phyloP scores from a whole-genome alignment of 441 rosid species.

The Syzygium malaccense region DNA sequence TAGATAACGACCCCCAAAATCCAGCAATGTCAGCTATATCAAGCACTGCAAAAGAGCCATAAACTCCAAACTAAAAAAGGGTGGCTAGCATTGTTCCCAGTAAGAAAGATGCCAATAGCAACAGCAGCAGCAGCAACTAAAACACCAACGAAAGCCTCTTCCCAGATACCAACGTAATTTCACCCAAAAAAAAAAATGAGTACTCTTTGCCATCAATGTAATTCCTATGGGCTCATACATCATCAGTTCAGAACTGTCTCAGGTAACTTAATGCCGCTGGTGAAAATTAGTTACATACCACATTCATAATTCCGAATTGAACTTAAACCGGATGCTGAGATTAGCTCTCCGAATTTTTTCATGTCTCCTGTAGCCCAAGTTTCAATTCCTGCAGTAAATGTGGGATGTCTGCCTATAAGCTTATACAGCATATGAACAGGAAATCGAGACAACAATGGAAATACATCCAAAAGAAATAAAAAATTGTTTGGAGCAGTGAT shows the following conservation, averaged over 20 bases:
- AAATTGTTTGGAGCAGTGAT: not conserved
- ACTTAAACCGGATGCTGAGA: slow-evolving; percentile 89
- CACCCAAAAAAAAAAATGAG: not conserved
- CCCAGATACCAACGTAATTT: not conserved
- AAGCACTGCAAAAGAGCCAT: not conserved
- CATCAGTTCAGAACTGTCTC: not conserved
- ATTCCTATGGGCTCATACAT: not conserved
- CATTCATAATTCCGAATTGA: slow-evolving; percentile 91
- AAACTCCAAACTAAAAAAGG: not conserved
- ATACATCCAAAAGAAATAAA: not conserved
- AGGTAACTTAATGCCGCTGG: not conserved
- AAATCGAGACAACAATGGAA: not conserved
- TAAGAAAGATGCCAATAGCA: not conserved
- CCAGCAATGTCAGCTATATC: not conserved
- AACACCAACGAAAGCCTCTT: not conserved
- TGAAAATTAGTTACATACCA: slow-evolving; percentile 31
- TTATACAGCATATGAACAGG: not conserved
- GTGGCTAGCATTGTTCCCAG: not conserved
- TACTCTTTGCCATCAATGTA: not conserved
- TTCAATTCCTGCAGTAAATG: slow-evolving; percentile 51
- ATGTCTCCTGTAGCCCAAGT: slow-evolving; percentile 77
- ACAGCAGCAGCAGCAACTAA: not conserved
- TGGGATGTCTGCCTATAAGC: not conserved
- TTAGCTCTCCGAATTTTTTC: slow-evolving; percentile 66
- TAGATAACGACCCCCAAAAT: not conserved